Conservation (phyloP, 2,329 filamentous ascomycete species). For the Aspergillus sojae region DNA sequence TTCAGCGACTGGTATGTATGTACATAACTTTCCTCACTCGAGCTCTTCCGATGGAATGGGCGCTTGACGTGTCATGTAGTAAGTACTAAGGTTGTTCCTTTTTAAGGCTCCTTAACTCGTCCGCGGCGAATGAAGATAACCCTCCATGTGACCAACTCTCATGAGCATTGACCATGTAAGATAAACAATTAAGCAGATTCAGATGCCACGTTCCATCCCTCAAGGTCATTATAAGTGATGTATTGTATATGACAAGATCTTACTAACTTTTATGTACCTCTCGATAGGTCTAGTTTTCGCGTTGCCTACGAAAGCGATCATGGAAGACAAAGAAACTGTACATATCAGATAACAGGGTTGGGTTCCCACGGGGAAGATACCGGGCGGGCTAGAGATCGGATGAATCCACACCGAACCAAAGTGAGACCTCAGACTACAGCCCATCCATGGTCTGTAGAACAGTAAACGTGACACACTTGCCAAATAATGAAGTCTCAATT, state of each 20-base stretch:
- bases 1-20: background rate
- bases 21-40: background rate
- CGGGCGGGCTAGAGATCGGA: background rate
- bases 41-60: background rate
- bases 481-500: background rate
- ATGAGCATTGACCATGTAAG: conserved; percentile 8
- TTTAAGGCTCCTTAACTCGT: background rate
- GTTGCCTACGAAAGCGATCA: background rate
- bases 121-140: conserved; percentile 6
- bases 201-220: background rate
- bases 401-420: too few species aligned
- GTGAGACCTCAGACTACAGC: background rate
- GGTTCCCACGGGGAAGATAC: background rate
- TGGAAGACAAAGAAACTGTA: background rate
- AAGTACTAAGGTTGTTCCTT: background rate
- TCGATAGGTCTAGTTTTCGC: background rate
- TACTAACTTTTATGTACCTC: background rate
- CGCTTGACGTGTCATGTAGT: background rate
- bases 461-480: background rate
- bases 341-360: background rate
- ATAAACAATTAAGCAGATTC: conserved; percentile 10
- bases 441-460: background rate
- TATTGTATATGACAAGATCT: too few species aligned
- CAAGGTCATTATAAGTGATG: background rate
- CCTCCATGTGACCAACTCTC: conserved; percentile 1